Percentiles rank a stretch among this genome's conserved stretches.
phyloP scores from a whole-genome alignment of 805 yeast species.

The Cyberlindnera bimundalis region DNA sequence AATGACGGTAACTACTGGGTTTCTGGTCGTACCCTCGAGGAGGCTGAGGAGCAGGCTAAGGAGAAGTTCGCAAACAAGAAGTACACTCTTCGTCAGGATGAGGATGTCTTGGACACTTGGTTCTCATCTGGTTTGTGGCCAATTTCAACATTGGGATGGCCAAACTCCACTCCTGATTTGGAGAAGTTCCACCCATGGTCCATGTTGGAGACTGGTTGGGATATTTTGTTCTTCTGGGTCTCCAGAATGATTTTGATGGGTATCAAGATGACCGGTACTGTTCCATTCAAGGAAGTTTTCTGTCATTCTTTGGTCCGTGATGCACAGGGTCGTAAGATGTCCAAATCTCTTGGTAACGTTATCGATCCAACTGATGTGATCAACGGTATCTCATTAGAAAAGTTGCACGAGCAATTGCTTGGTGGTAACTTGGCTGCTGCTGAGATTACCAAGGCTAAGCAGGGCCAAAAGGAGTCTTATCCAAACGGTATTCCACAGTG shows the following conservation, averaged over 20 bases:
- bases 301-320: slow-evolving; percentile 98
- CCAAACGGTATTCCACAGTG: slow-evolving; percentile 98
- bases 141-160: slow-evolving; percentile 96
- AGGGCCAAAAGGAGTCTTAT: slow-evolving; percentile 84
- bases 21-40: slow-evolving; percentile 79
- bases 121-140: slow-evolving; percentile 99
- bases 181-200: slow-evolving; percentile 83
- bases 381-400: slow-evolving; percentile 76
- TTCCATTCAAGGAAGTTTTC: slow-evolving; percentile 95
- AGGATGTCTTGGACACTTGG: slow-evolving; percentile 98
- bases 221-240: slow-evolving; percentile 98
- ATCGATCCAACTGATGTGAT: slow-evolving; percentile 95
- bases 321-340: slow-evolving; percentile 99
- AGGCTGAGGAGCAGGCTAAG: slow-evolving; percentile 80
- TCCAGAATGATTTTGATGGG: slow-evolving; percentile 93
- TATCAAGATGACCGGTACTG: slow-evolving; percentile 80
- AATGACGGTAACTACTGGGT: slow-evolving; percentile 81
- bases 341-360: slow-evolving; percentile 95
- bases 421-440: slow-evolving; percentile 85
- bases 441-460: slow-evolving; percentile 82
- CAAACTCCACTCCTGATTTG: slow-evolving; percentile 71
- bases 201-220: slow-evolving; percentile 98
- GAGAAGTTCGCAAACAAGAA: slow-evolving; percentile 65
- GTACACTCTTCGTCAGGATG: slow-evolving; percentile 83
- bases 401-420: slow-evolving; percentile 71